These are phyloP conservation scores for Pseudonitzschia multiseries DNA, from an alignment of 108 stramenopile genomes.

Conservation along the genomic window DNA sequence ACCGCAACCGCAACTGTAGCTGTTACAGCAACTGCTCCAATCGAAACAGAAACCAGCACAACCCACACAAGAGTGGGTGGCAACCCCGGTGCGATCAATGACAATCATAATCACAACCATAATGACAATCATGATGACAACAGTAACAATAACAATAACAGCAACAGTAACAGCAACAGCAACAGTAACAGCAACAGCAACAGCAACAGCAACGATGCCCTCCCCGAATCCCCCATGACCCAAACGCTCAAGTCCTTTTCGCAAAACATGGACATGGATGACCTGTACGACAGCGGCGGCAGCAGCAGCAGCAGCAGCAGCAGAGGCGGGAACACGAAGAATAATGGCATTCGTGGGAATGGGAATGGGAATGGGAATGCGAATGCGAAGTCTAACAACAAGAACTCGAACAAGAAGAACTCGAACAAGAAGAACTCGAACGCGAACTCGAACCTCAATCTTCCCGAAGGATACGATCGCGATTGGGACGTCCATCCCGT, in stretches of 20 bases:
- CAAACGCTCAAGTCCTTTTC: constrained; percentile 2
- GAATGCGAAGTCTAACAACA: background rate
- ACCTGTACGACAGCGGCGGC: background rate
- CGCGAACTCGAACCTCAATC: background rate
- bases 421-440: background rate
- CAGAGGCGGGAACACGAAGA: too few species aligned
- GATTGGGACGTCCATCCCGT: background rate
- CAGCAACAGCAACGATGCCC: background rate
- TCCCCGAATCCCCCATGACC: background rate
- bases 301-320: background rate
- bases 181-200: background rate
- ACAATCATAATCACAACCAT: too few species aligned
- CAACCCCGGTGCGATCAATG: too few species aligned
- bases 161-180: background rate
- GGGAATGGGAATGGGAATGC: background rate
- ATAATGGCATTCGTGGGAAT: too few species aligned
- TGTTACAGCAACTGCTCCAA: too few species aligned
- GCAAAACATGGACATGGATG: constrained; percentile 11
- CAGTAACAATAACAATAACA: background rate
- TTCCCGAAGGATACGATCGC: background rate
- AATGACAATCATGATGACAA: background rate
- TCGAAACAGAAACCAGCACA: too few species aligned
- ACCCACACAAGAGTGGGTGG: too few species aligned
- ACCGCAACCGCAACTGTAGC: too few species aligned
- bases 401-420: background rate